Conservation (phyloP, 2,329 filamentous ascomycete genomes). For the Talaromyces sp. region DNA sequence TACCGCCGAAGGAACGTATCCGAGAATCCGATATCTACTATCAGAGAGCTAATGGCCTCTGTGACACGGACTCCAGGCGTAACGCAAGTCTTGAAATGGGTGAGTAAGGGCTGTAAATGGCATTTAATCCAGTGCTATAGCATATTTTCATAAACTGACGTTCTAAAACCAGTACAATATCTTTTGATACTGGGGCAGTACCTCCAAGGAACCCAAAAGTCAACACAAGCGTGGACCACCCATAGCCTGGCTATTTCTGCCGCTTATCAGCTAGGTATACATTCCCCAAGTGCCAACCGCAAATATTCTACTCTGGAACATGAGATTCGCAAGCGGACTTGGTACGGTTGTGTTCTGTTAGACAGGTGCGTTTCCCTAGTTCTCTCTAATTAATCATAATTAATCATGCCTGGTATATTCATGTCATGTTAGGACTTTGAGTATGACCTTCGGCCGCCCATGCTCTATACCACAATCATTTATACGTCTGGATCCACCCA, state of each 20-base stretch:
- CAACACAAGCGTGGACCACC: slow-evolving; percentile 49
- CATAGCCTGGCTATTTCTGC: slow-evolving; percentile 50
- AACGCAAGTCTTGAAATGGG: slow-evolving; percentile 43
- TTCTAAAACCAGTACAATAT: slow-evolving; percentile 37
- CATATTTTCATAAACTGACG: neutral
- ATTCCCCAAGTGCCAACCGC: slow-evolving; percentile 36
- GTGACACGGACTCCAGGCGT: slow-evolving; percentile 36
- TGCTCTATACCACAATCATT: slow-evolving; percentile 42
- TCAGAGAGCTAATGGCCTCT: slow-evolving; percentile 39
- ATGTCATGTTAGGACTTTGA: slow-evolving; percentile 32
- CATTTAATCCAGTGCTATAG: neutral
- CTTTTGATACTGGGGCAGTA: slow-evolving; percentile 48
- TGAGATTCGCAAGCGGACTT: slow-evolving; percentile 46
- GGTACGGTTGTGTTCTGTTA: slow-evolving; percentile 46
- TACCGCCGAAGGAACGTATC: slow-evolving; percentile 30
- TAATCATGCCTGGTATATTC: neutral
- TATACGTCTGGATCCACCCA: slow-evolving; percentile 35
- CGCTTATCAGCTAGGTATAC: slow-evolving; percentile 48
- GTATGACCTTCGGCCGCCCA: slow-evolving; percentile 50
- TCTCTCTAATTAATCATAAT: no score
- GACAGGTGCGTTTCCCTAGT: slow-evolving; percentile 31
- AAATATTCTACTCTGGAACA: slow-evolving; percentile 37
- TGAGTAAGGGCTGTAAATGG: slow-evolving; percentile 13
- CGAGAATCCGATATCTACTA: slow-evolving; percentile 43
- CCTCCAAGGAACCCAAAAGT: slow-evolving; percentile 50